Conservation (phyloP, 208 protist genomes). For the Porcisia hertigi region DNA sequence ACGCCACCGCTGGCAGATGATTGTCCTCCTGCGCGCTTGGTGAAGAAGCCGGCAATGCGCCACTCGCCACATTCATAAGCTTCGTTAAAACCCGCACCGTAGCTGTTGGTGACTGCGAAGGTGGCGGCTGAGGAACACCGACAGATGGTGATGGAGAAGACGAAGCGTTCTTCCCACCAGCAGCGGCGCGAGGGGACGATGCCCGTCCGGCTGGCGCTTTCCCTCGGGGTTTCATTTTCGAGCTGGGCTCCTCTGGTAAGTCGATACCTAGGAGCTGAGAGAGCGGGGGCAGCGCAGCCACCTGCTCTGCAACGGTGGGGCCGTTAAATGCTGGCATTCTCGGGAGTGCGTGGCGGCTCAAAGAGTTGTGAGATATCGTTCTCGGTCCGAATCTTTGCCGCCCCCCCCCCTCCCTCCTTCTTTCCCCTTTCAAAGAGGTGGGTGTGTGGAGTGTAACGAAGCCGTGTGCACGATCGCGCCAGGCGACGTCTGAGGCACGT, state of each 20-base stretch:
- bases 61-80: neutral
- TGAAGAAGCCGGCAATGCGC: too few relatives aligned
- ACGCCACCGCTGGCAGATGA: neutral
- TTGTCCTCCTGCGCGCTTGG: neutral
- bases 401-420: too few relatives aligned
- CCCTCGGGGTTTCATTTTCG: neutral
- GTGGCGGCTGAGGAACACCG: neutral
- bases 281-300: constrained; percentile 36
- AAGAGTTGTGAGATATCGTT: neutral
- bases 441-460: too few relatives aligned
- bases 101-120: neutral
- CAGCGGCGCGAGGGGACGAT: neutral
- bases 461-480: too few relatives aligned
- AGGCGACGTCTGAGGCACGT: too few relatives aligned
- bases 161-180: neutral
- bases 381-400: too few relatives aligned
- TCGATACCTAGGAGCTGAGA: constrained; percentile 30
- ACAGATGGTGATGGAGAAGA: neutral
- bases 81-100: neutral
- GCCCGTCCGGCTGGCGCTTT: neutral
- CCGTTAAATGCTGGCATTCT: neutral
- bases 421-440: too few relatives aligned
- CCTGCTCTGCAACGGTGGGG: constrained; percentile 43
- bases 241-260: neutral
- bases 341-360: neutral